These are phyloP conservation scores for Copromyces sp. DNA, from an alignment of 495 filamentous ascomycete genomes.

Conservation along the genomic window DNA sequence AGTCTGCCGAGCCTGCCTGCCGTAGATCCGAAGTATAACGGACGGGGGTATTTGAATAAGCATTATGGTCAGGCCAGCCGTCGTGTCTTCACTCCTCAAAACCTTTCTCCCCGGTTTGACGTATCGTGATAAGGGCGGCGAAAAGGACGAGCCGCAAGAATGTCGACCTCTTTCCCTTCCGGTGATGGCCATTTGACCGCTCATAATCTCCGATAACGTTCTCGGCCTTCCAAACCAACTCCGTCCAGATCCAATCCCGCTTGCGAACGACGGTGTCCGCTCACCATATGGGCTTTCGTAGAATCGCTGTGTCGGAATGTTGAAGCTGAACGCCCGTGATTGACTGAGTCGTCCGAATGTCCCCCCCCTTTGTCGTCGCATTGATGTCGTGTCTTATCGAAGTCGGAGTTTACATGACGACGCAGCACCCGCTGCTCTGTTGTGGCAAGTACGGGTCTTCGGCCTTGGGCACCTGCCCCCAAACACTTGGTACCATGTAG, in stretches of 20 bases:
- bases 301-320: not conserved
- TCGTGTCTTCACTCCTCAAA: slow-evolving; percentile 11
- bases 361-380: not conserved
- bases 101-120: not conserved
- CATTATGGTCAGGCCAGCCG: slow-evolving; percentile 35
- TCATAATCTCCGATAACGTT: not conserved
- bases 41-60: slow-evolving; percentile 31
- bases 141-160: not conserved
- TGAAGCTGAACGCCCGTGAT: not conserved
- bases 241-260: not conserved
- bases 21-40: slow-evolving; percentile 21
- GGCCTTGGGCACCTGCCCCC: slow-evolving; percentile 85
- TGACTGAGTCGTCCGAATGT: not conserved
- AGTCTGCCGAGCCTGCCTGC: slow-evolving; percentile 19
- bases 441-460: slow-evolving; percentile 96
- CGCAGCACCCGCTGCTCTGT: slow-evolving; percentile 81
- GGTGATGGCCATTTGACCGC: not conserved
- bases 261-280: not conserved
- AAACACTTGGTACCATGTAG: slow-evolving; percentile 96
- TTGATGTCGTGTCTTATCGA: not conserved
- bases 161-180: not conserved
- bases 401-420: slow-evolving; percentile 60
- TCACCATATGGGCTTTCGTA: not conserved
- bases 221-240: not conserved
- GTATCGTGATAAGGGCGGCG: not conserved